Conservation (phyloP, 371 early-diverging fungal genomes). For the Paraphysoderma sedebokerense region DNA sequence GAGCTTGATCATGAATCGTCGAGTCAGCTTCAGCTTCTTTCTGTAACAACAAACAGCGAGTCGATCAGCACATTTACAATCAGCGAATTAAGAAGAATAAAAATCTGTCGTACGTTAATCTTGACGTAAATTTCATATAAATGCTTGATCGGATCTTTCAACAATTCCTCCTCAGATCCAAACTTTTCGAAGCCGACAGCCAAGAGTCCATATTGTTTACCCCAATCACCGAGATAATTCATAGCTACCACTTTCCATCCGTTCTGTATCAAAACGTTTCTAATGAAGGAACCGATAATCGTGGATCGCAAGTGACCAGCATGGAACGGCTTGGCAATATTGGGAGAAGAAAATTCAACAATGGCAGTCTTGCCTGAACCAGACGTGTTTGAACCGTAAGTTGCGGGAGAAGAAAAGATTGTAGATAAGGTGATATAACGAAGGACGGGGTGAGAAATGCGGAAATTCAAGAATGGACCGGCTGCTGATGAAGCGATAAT, state of each 20-base stretch:
- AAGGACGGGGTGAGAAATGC: constrained; percentile 39
- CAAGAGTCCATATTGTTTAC: constrained; percentile 97
- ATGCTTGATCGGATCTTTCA: constrained; percentile 82
- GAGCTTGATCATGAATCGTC: constrained; percentile 70
- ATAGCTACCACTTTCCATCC: constrained; percentile 79
- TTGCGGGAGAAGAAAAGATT: constrained; percentile 23
- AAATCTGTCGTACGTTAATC: constrained; percentile 43
- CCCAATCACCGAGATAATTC: constrained; percentile 99
- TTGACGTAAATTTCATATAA: constrained; percentile 91
- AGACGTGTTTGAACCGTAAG: constrained; percentile 43
- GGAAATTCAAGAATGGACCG: constrained; percentile 79
- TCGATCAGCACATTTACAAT: constrained; percentile 4
- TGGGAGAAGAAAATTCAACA: constrained; percentile 94
- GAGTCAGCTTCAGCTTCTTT: constrained; percentile 49
- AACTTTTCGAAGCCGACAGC: constrained; percentile 83
- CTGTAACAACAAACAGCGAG: constrained; percentile 21
- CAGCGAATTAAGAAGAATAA: neutral
- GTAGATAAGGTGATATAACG: constrained; percentile 25
- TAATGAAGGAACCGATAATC: constrained; percentile 92
- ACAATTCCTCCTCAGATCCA: constrained; percentile 60
- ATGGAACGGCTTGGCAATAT: constrained; percentile 99
- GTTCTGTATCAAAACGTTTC: constrained; percentile 61
- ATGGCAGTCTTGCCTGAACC: constrained; percentile 56
- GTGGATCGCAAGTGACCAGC: constrained; percentile 98
- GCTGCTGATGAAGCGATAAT: constrained; percentile 33